Conservation (phyloP, 305 asterid species). For the Fraxinus latifolia region DNA sequence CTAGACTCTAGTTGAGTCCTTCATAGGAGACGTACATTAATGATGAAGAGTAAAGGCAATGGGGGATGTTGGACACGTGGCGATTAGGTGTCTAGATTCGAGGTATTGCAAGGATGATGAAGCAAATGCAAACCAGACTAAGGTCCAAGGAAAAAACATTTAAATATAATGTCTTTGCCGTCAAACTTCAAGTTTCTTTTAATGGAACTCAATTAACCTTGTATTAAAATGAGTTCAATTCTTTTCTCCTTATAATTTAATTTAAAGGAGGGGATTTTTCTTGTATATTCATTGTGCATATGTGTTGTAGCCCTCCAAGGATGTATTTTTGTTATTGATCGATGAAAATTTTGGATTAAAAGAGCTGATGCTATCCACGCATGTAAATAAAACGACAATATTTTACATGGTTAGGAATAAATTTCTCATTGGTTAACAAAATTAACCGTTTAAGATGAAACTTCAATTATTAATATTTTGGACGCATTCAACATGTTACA, state of each 20-base stretch:
- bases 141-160: neutral
- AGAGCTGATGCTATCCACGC: neutral
- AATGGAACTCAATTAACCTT: neutral
- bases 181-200: neutral
- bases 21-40: neutral
- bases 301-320: neutral
- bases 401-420: neutral
- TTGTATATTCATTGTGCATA: neutral
- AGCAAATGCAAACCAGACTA: neutral
- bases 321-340: neutral
- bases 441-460: neutral
- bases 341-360: neutral
- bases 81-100: slow-evolving; percentile 24
- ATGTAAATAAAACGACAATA: neutral
- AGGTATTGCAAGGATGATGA: neutral
- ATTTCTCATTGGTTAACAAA: too few species aligned
- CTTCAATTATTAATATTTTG: neutral
- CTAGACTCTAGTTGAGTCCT: neutral
- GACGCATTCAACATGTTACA: neutral
- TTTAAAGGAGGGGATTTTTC: neutral
- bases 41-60: slow-evolving; percentile 25
- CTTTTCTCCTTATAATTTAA: neutral
- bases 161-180: neutral
- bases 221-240: neutral
- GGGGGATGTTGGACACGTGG: slow-evolving; percentile 45